Evolutionary conservation across 306 rosid species (phyloP).

Genomic region (Canavalia gladiata): DNA sequence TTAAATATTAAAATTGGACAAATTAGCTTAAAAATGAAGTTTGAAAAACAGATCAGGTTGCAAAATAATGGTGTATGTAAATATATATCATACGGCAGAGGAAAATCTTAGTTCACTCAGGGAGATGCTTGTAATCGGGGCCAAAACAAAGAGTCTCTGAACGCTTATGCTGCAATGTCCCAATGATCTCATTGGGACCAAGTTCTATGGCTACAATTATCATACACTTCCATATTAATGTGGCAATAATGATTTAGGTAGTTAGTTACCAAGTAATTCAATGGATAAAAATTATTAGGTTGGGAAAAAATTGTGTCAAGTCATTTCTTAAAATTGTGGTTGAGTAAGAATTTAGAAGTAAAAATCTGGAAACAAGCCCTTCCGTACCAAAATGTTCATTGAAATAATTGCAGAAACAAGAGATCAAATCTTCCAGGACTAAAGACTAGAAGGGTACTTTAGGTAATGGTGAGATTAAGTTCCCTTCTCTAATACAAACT

Average conservation of each 20-base stretch:
- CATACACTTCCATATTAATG: neutral
- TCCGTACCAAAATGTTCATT: neutral
- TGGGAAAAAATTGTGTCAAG: neutral
- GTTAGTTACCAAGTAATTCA: neutral
- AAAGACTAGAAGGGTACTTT: neutral
- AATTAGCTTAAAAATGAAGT: constrained; percentile 8
- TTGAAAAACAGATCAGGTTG: neutral
- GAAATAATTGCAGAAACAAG: neutral
- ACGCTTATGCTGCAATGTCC: too few relatives aligned
- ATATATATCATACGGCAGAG: too few relatives aligned
- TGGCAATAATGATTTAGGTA: neutral
- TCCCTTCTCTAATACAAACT: constrained; percentile 17
- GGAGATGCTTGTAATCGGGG: too few relatives aligned
- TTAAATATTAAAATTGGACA: neutral
- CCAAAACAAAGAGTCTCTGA: too few relatives aligned
- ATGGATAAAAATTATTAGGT: neutral
- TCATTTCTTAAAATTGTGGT: neutral
- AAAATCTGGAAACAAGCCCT: neutral
- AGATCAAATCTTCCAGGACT: neutral
- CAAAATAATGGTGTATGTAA: neutral
- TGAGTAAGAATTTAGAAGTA: neutral
- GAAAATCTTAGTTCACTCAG: too few relatives aligned
- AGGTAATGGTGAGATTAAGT: constrained; percentile 19
- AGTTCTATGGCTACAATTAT: neutral
- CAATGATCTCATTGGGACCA: neutral